Evolutionary conservation across 2,329 filamentous ascomycete species (phyloP), one percentile per base, ranked within the genome.

Genomic region (Pseudogymnoascus sp.): DNA sequence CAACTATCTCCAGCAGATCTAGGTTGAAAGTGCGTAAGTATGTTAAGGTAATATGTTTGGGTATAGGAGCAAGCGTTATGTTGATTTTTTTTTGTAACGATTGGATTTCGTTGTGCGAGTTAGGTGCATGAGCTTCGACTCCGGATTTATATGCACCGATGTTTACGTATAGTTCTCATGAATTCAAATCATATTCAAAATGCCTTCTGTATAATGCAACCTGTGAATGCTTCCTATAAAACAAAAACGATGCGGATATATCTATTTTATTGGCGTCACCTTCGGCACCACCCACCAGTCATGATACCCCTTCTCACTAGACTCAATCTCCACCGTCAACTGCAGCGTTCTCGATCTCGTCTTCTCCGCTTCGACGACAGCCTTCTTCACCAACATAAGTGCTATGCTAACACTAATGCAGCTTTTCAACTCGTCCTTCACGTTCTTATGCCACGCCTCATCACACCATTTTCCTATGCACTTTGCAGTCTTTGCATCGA

Each of bases 381-480:
- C 80, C 70, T 84, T 87, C 67, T 80, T 81, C 57, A 88, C 71
- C 1, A 77, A 78, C 22, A 79, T 79, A 43, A 90, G 79, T 0
- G 85, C 83, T 64, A 91, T 81, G 5, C 83, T 84, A 0, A 86
- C 79, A 7, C 84, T 84, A 63, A 92, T 91, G 65, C 85, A 87
- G n/a, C 87, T 83, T 68, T 84, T 85, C 67, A 89, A 77, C 8
- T 80, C 81, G 63, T 82, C 79, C 70, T 84, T 87, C 9, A 81
- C 76, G 20, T 82, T 78, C 20, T 75, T 75, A 16, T 80, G 70
- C 87, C 88, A 91, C 61, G 83, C 79, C 9, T 80, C 81, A 66
- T 88, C 80, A 58, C 57, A 58, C 57, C 57, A 58, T 47, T 79
- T 81, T 8, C 80, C 79, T 30, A 78, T 75, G 8, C 78, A 79